phyloP scores from a whole-genome alignment of 441 rosid genomes.

The Pelargonium cotyledonis region DNA sequence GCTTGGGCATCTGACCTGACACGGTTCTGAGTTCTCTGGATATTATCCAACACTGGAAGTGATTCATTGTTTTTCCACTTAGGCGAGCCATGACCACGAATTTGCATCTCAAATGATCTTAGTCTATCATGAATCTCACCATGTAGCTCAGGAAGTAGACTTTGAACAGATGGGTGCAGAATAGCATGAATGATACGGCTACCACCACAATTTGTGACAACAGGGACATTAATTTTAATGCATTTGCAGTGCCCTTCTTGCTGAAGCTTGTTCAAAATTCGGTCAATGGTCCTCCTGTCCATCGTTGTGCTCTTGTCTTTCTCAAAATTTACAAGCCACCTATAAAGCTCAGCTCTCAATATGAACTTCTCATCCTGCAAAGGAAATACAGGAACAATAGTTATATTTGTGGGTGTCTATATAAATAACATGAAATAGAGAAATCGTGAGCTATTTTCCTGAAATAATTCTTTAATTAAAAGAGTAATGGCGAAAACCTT shows the following conservation, averaged over 20 bases:
- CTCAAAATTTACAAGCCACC: conserved; percentile 81
- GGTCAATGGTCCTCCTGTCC: conserved; percentile 80
- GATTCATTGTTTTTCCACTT: conserved; percentile 46
- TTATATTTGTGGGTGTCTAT: not conserved
- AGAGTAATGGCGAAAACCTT: conserved; percentile 41
- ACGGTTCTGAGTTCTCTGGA: conserved; percentile 55
- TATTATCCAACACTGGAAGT: conserved; percentile 59
- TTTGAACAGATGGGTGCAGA: conserved; percentile 73
- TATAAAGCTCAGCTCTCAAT: conserved; percentile 71
- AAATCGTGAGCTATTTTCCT: conserved; percentile 15
- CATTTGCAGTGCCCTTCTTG: conserved; percentile 76
- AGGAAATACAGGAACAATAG: conserved; percentile 25
- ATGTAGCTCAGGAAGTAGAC: conserved; percentile 49
- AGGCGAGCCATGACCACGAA: conserved; percentile 55
- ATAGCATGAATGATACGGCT: conserved; percentile 56
- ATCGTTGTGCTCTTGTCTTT: conserved; percentile 59
- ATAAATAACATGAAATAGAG: conserved; percentile 5
- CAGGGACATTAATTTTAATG: conserved; percentile 54
- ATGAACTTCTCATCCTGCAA: conserved; percentile 75
- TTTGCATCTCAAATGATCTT: conserved; percentile 74
- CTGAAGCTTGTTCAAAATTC: conserved; percentile 76
- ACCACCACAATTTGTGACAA: conserved; percentile 69
- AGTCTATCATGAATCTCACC: conserved; percentile 64
- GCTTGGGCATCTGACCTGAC: conserved; percentile 44
- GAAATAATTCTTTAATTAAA: conserved; percentile 15